A percentile compares a stretch with the other conserved stretches of the same genome.
Evolutionary conservation across 179 eudicot species (phyloP).

Genomic region (Spergularia azorica): DNA sequence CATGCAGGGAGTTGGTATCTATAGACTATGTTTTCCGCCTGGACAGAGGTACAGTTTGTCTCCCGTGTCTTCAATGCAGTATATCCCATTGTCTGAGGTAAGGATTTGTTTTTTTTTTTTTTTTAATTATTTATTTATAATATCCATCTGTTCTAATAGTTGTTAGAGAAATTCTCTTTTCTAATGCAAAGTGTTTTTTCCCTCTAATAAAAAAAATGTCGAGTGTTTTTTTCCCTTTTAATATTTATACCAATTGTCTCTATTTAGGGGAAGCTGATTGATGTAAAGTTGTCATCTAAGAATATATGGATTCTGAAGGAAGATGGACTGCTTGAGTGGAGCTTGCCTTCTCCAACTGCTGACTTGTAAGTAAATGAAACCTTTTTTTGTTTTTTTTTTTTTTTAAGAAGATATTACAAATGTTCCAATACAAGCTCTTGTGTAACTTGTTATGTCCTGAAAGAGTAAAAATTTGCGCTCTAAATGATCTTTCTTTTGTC

Average conservation of each 20-base stretch:
- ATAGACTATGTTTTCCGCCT: conserved; percentile 37
- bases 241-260: background rate
- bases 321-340: conserved; percentile 60
- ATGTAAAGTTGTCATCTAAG: conserved; percentile 64
- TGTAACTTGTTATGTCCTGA: background rate
- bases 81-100: conserved; percentile 71
- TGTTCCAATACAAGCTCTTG: background rate
- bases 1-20: conserved; percentile 48
- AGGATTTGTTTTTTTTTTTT: conserved; percentile 2
- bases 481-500: no score
- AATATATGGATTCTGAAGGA: conserved; percentile 85
- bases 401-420: background rate
- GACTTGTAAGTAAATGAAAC: conserved; percentile 46
- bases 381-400: background rate
- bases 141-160: background rate
- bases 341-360: conserved; percentile 37
- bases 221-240: background rate
- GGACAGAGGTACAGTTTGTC: conserved; percentile 53
- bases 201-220: no score
- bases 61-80: conserved; percentile 52
- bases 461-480: background rate
- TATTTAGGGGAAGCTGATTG: conserved; percentile 60
- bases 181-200: background rate
- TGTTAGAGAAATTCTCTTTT: background rate
- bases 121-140: background rate